A percentile compares a stretch with the other conserved stretches of the same genome.
phyloP scores from a whole-genome alignment of 805 yeast genomes.

The Suhomyces faveliae region DNA sequence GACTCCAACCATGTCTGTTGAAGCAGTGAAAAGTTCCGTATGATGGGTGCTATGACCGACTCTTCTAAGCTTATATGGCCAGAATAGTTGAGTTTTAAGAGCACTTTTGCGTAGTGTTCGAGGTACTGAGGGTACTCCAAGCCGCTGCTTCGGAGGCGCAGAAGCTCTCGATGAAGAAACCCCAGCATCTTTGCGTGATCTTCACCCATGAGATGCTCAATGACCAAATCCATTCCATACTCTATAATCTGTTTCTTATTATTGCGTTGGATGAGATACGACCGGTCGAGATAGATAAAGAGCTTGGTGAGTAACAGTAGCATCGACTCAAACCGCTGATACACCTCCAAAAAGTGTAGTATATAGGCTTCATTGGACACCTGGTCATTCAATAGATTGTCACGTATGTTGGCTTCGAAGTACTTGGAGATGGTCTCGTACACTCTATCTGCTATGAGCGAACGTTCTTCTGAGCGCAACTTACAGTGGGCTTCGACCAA shows the following conservation, averaged over 20 bases:
- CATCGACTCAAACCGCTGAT: slow-evolving; percentile 23
- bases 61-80: slow-evolving; percentile 13
- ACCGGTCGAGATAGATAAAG: slow-evolving; percentile 36
- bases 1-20: slow-evolving; percentile 17
- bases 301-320: slow-evolving; percentile 26
- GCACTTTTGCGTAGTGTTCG: slow-evolving; percentile 15
- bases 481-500: slow-evolving; percentile 33
- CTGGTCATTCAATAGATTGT: not conserved
- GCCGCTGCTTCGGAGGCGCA: slow-evolving; percentile 9
- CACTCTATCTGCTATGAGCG: slow-evolving; percentile 22
- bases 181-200: slow-evolving; percentile 5
- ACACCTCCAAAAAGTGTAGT: slow-evolving; percentile 14
- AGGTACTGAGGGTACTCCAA: slow-evolving; percentile 4
- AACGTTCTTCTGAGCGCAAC: slow-evolving; percentile 32
- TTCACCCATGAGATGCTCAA: slow-evolving; percentile 13
- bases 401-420: slow-evolving; percentile 10
- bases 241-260: slow-evolving; percentile 24
- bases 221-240: slow-evolving; percentile 23
- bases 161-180: slow-evolving; percentile 13
- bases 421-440: slow-evolving; percentile 18
- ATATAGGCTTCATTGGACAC: not conserved
- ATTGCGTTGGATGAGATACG: slow-evolving; percentile 34
- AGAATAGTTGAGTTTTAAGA: slow-evolving; percentile 22
- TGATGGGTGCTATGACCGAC: slow-evolving; percentile 11
- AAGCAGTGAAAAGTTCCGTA: slow-evolving; percentile 15